phyloP scores from a whole-genome alignment of 2,329 filamentous ascomycete genomes.

The Sporothrix phasma region DNA sequence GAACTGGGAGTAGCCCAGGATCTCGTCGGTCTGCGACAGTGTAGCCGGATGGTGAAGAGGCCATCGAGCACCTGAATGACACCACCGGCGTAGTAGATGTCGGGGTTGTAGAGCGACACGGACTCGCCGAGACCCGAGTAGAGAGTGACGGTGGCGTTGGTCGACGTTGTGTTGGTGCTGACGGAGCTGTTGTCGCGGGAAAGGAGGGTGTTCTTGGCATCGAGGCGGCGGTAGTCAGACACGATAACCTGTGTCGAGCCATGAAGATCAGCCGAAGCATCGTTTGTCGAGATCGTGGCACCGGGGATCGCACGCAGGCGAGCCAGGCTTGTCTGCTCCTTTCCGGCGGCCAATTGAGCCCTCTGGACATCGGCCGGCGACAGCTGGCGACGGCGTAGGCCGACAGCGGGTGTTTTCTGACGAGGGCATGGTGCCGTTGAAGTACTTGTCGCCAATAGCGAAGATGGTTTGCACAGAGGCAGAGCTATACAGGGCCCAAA shows the following conservation, averaged over 20 bases:
- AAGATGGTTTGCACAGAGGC: slow-evolving; percentile 12
- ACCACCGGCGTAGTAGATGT: slow-evolving; percentile 12
- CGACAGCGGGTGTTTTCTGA: not conserved
- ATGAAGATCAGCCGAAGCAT: not conserved
- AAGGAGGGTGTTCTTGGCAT: not conserved
- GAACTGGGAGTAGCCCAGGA: slow-evolving; percentile 15
- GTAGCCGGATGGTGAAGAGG: slow-evolving; percentile 15
- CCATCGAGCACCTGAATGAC: slow-evolving; percentile 15
- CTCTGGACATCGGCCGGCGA: slow-evolving; percentile 14
- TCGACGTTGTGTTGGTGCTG: slow-evolving; percentile 12
- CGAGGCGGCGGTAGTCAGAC: slow-evolving; percentile 14
- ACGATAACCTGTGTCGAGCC: slow-evolving; percentile 16
- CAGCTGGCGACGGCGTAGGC: slow-evolving; percentile 3
- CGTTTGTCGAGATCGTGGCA: slow-evolving; percentile 11
- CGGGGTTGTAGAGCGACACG: slow-evolving; percentile 15
- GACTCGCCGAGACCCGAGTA: slow-evolving; percentile 16
- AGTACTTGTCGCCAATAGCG: slow-evolving; percentile 16
- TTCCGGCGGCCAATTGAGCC: slow-evolving; percentile 14
- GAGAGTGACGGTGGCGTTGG: slow-evolving; percentile 12
- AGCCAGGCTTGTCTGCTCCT: slow-evolving; percentile 11
- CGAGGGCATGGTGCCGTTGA: slow-evolving; percentile 1
- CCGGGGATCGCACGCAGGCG: slow-evolving; percentile 14
- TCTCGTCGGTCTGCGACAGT: slow-evolving; percentile 11
- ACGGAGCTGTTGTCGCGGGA: not conserved
- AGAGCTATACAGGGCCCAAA: slow-evolving; percentile 14